These are phyloP conservation scores for Stylosanthes scabra DNA, from an alignment of 331 rosid genomes.

Conservation along the genomic window DNA sequence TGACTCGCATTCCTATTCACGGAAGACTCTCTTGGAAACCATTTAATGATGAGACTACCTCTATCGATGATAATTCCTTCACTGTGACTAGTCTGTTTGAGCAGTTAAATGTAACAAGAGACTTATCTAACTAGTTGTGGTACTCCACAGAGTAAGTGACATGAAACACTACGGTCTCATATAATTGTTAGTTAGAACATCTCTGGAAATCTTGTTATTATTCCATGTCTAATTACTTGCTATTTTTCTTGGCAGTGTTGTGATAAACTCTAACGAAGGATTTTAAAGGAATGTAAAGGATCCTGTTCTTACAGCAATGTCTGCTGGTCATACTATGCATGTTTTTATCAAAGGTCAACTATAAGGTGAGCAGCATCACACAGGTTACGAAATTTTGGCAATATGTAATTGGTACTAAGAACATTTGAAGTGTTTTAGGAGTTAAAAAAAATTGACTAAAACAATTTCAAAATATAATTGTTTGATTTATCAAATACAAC, in stretches of 20 bases:
- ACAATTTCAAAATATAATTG: too few relatives aligned
- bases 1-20: constrained; percentile 85
- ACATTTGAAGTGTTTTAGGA: constrained; percentile 7
- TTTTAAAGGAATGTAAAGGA: constrained; percentile 70
- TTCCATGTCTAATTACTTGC: constrained; percentile 13
- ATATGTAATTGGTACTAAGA: background rate
- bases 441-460: background rate
- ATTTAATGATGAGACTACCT: constrained; percentile 77
- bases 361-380: constrained; percentile 67
- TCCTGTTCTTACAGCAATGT: constrained; percentile 72
- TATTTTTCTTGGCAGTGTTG: constrained; percentile 56
- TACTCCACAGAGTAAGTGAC: constrained; percentile 96
- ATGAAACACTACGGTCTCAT: constrained; percentile 1
- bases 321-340: constrained; percentile 96
- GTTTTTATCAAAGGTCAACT: constrained; percentile 82
- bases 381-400: background rate
- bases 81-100: constrained; percentile 79
- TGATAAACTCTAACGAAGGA: constrained; percentile 66
- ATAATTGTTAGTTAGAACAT: background rate
- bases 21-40: constrained; percentile 91
- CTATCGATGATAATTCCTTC: constrained; percentile 73
- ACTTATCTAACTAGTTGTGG: constrained; percentile 93
- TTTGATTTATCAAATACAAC: too few relatives aligned
- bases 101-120: constrained; percentile 95
- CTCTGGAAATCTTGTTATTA: background rate